These are phyloP conservation scores for Emericellopsis atlantica DNA, from an alignment of 2,329 filamentous ascomycete genomes.

Conservation along the genomic window DNA sequence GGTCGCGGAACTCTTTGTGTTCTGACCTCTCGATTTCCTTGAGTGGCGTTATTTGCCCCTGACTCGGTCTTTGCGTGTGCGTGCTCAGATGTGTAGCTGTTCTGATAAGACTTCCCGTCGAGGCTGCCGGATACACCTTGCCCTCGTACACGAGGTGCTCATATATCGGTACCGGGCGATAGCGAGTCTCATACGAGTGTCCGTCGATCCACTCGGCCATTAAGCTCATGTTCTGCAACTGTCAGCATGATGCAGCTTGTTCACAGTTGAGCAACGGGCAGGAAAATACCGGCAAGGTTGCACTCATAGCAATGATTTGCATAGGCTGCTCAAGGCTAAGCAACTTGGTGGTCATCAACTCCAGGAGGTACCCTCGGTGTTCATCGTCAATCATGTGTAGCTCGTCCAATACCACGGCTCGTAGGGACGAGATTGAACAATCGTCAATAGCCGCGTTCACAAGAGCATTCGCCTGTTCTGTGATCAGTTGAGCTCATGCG, in stretches of 20 bases:
- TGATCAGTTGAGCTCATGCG: conserved; percentile 2
- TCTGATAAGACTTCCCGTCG: conserved; percentile 42
- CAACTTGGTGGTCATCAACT: conserved; percentile 62
- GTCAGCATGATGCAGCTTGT: not conserved
- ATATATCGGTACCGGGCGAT: conserved; percentile 62
- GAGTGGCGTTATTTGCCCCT: conserved; percentile 15
- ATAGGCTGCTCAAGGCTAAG: conserved; percentile 53
- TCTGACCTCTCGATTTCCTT: conserved; percentile 40
- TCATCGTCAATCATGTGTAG: conserved; percentile 75
- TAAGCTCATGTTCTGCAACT: conserved; percentile 50
- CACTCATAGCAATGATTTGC: conserved; percentile 71
- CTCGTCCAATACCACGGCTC: conserved; percentile 61
- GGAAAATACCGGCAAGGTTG: conserved; percentile 52
- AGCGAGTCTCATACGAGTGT: conserved; percentile 60
- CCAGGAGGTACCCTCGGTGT: conserved; percentile 61
- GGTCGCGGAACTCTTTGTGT: conserved; percentile 49
- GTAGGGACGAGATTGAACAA: conserved; percentile 49
- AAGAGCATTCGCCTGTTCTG: conserved; percentile 54
- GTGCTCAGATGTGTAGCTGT: conserved; percentile 38
- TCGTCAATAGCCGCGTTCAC: conserved; percentile 65
- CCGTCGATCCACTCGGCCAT: conserved; percentile 59
- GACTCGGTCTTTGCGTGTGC: conserved; percentile 17
- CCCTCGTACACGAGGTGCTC: conserved; percentile 65
- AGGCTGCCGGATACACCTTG: conserved; percentile 47
- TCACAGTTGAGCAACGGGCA: not conserved